Percentiles rank a stretch among this genome's conserved stretches.
Conservation (phyloP, 2,329 filamentous ascomycete species). For the Mariannaea sp. region DNA sequence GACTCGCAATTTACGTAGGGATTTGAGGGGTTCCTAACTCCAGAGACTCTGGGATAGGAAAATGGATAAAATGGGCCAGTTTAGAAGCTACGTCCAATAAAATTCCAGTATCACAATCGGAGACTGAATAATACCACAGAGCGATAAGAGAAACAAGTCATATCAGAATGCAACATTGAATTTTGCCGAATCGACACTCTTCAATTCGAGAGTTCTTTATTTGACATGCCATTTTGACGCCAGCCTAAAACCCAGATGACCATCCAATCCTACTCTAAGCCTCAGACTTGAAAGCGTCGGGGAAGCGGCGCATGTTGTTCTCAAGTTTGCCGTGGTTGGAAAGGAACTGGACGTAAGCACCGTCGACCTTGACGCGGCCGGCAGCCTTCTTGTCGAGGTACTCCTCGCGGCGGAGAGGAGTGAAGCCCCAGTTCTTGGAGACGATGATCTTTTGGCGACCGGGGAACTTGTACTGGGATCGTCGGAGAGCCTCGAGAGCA, state of each 20-base stretch:
- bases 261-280: slow-evolving; percentile 51
- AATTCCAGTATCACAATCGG: slow-evolving; percentile 2
- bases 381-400: slow-evolving; percentile 94
- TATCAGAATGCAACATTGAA: slow-evolving; percentile 41
- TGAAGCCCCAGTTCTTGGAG: slow-evolving; percentile 99
- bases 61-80: not conserved
- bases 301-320: slow-evolving; percentile 93
- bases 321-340: slow-evolving; percentile 86
- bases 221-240: slow-evolving; percentile 53
- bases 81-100: not conserved
- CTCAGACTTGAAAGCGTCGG: slow-evolving; percentile 76
- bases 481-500: slow-evolving; percentile 97
- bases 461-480: slow-evolving; percentile 99
- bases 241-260: slow-evolving; percentile 49
- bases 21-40: too few species aligned
- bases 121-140: too few species aligned
- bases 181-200: slow-evolving; percentile 42
- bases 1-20: not conserved
- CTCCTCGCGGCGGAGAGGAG: slow-evolving; percentile 94
- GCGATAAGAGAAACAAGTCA: not conserved
- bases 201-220: slow-evolving; percentile 43
- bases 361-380: slow-evolving; percentile 93
- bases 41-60: too few species aligned
- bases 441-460: slow-evolving; percentile 99
- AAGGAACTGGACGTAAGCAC: slow-evolving; percentile 99